phyloP scores from a whole-genome alignment of 2,329 filamentous ascomycete species.

The Beauveria pseudobassiana region DNA sequence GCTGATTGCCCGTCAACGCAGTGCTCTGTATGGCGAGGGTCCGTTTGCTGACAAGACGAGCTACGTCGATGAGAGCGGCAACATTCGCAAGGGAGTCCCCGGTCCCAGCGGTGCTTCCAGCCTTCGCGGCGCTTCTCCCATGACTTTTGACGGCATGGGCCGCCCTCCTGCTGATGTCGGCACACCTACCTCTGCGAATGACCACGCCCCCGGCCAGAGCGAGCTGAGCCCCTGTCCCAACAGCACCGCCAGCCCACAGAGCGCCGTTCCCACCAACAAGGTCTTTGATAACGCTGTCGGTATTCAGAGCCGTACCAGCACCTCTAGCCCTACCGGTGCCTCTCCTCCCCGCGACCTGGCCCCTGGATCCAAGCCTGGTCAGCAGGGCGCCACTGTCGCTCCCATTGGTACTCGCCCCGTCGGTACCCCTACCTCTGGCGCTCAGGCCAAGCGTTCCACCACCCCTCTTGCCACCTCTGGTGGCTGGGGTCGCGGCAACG shows the following conservation, averaged over 20 bases:
- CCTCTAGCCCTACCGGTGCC: constrained; percentile 70
- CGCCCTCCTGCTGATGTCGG: constrained; percentile 31
- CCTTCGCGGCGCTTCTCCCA: constrained; percentile 69
- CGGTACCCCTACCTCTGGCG: constrained; percentile 41
- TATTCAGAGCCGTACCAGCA: constrained; percentile 67
- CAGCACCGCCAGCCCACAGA: constrained; percentile 78
- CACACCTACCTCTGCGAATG: constrained; percentile 33
- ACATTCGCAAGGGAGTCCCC: constrained; percentile 57
- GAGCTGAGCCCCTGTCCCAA: constrained; percentile 60
- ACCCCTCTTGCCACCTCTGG: constrained; percentile 87
- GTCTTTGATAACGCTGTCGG: constrained; percentile 52
- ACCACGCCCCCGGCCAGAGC: constrained; percentile 42
- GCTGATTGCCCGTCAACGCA: constrained; percentile 90
- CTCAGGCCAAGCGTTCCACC: constrained; percentile 68
- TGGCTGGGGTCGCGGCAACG: constrained; percentile 72
- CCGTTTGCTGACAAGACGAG: constrained; percentile 59
- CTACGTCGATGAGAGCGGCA: constrained; percentile 62
- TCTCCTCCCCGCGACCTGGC: constrained; percentile 66
- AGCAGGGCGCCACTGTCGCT: constrained; percentile 61
- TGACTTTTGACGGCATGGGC: constrained; percentile 61
- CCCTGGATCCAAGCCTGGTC: constrained; percentile 44
- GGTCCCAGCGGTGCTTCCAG: constrained; percentile 55
- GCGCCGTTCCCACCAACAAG: constrained; percentile 49
- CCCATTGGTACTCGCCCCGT: constrained; percentile 88
- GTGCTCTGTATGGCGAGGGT: constrained; percentile 79